Evolutionary conservation across 768 basidiomycete species (phyloP).

Genomic region (button mushroom (Agaricus bisporus)): DNA sequence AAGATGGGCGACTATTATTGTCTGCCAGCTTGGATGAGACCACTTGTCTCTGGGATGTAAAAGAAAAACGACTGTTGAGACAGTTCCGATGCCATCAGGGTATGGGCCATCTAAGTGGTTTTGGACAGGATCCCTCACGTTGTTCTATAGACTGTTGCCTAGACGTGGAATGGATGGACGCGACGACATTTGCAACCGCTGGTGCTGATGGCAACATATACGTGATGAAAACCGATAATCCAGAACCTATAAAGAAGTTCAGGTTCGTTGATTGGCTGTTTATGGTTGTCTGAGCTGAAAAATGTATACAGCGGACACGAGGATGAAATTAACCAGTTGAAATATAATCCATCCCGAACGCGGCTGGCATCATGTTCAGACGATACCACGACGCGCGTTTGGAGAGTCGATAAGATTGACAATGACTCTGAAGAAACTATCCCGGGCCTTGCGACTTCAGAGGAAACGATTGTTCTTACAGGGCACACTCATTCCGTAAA

Average conservation of each 20-base stretch:
- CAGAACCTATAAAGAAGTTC: constrained; percentile 54
- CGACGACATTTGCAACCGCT: constrained; percentile 64
- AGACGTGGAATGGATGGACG: constrained; percentile 76
- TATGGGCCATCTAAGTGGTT: constrained; percentile 19
- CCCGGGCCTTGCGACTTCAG: constrained; percentile 32
- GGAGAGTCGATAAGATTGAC: constrained; percentile 52
- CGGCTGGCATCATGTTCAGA: constrained; percentile 79
- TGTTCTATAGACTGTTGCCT: constrained; percentile 58
- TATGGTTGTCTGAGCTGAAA: not conserved
- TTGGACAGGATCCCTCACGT: constrained; percentile 3
- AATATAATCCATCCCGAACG: constrained; percentile 58
- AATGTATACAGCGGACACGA: constrained; percentile 52
- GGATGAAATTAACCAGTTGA: constrained; percentile 75
- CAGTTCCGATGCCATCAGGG: constrained; percentile 67
- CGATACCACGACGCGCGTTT: constrained; percentile 72
- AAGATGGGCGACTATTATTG: constrained; percentile 62
- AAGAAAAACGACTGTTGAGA: constrained; percentile 49
- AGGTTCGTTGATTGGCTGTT: constrained; percentile 34
- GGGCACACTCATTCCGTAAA: constrained; percentile 67
- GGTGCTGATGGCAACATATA: constrained; percentile 64
- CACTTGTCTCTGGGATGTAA: constrained; percentile 74
- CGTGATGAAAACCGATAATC: constrained; percentile 49
- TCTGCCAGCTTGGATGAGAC: constrained; percentile 77
- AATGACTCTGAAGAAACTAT: constrained; percentile 29
- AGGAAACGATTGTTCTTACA: constrained; percentile 38